These are phyloP conservation scores for Komagataella mondaviorum DNA, from an alignment of 805 yeast species.

Conservation along the genomic window DNA sequence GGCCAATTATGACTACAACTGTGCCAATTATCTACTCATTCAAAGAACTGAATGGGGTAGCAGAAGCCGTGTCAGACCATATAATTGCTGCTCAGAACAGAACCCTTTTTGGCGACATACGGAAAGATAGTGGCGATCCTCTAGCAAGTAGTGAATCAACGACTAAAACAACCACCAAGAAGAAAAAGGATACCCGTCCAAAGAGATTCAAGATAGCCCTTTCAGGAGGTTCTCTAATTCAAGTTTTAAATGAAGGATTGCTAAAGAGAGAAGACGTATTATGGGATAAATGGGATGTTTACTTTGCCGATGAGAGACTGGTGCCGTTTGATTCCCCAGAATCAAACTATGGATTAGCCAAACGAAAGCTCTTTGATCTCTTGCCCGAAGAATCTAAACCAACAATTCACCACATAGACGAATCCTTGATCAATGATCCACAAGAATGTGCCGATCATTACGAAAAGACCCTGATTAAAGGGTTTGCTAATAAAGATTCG, in stretches of 20 bases:
- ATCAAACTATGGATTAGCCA: conserved; percentile 84
- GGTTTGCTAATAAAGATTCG: conserved; percentile 92
- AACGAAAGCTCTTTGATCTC: conserved; percentile 65
- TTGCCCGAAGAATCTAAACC: conserved; percentile 47
- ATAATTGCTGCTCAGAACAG: conserved; percentile 78
- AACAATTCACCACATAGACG: conserved; percentile 73
- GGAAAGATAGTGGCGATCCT: conserved; percentile 7
- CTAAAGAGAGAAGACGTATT: conserved; percentile 54
- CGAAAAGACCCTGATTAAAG: conserved; percentile 73
- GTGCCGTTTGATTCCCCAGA: conserved; percentile 78
- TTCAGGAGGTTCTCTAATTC: conserved; percentile 85
- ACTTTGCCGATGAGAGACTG: conserved; percentile 91
- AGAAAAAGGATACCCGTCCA: conserved; percentile 41
- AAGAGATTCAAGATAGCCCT: conserved; percentile 80
- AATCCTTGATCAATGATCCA: conserved; percentile 56
- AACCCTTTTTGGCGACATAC: conserved; percentile 28
- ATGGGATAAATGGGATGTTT: conserved; percentile 93
- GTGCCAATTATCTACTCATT: conserved; percentile 91
- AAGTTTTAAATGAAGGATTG: conserved; percentile 78
- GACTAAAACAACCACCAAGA: conserved; percentile 9
- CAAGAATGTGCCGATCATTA: conserved; percentile 92
- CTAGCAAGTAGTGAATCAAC: background rate
- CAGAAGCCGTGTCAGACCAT: conserved; percentile 95
- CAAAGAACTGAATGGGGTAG: conserved; percentile 80
- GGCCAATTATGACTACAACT: conserved; percentile 62